These are phyloP conservation scores for Alisma plantagoaquatica DNA, from an alignment of 106 monocot genomes.

Conservation along the genomic window DNA sequence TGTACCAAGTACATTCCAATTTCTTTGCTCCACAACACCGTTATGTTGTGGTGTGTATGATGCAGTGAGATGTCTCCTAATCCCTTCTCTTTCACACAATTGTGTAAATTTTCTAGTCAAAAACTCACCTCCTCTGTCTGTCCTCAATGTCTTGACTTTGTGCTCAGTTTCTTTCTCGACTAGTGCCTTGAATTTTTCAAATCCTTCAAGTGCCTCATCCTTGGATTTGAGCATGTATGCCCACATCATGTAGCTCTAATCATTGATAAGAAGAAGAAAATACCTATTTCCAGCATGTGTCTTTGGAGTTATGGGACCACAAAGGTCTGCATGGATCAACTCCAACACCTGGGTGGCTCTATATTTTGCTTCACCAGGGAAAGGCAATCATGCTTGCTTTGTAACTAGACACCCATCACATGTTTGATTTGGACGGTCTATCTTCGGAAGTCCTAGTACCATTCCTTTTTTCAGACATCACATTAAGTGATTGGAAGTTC, in stretches of 20 bases:
- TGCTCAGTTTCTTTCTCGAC: neutral
- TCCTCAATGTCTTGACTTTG: neutral
- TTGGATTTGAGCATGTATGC: neutral
- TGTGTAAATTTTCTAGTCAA: neutral
- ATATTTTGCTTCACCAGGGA: neutral
- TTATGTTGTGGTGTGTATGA: neutral
- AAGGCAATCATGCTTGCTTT: neutral
- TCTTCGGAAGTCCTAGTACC: neutral
- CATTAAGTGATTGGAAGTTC: neutral
- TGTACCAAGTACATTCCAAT: neutral
- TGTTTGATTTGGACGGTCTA: neutral
- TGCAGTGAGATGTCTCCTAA: neutral
- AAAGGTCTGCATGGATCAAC: neutral
- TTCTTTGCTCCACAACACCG: neutral
- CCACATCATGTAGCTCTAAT: neutral
- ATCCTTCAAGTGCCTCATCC: neutral
- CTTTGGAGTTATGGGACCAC: neutral
- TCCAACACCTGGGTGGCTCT: neutral
- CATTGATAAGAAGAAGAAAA: neutral
- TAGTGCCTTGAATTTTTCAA: neutral
- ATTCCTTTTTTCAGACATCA: neutral
- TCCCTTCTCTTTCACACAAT: neutral
- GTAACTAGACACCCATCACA: neutral
- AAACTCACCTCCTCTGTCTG: neutral
- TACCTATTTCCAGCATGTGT: neutral